Base-by-base conservation (phyloP, 345 rosid genomes). In the Combretum micranthum region DNA sequence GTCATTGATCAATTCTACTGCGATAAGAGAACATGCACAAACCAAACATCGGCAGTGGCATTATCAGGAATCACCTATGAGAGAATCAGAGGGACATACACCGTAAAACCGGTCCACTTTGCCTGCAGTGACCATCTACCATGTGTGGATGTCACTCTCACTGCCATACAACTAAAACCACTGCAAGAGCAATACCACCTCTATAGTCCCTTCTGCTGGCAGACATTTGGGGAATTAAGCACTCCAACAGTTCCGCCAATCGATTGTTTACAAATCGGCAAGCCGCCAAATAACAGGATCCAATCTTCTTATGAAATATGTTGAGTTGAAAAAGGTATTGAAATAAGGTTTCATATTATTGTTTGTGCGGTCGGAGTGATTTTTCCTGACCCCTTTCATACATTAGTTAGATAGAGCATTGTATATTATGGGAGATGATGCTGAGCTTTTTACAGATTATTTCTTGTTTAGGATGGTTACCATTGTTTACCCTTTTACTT, bases 81-180 rank as follows among this genome's bases (percentile, higher is more conserved):
- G 74, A 82, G 69, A 59, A 85, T 89, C 56, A 66, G 80, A 50
- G 96, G 99, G 26, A 89, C 99, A 22, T 93, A 93, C 69, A 93
- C 97, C 0, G 97, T 89, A 20, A 85, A 89, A 66, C 90, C 97
- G 1, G 86, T 83, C 42, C 94, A 93, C 67, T 79, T 93, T 43
- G 99, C 97, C 62, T 93, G 99, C 69, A 93, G 99, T 19, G 96
- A 93, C 64, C 77, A 61, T 67, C 80, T 77, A 25, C 97, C 99
- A 39, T 93, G 99, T 51, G 43, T 75, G n/a, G 97, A 84, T 51
- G 82, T 93, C 47, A 83, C 82, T 46, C 72, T 93, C 65, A 72
- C 83, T 14, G 71, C 74, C 60, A 85, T 89, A 54, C 66, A 89
- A 72, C 77, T 89, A 25, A 82, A 77, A 55, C 99, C 97, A 58